Conservation (phyloP, 306 rosid genomes). For the Pterocarpus santalinus region DNA sequence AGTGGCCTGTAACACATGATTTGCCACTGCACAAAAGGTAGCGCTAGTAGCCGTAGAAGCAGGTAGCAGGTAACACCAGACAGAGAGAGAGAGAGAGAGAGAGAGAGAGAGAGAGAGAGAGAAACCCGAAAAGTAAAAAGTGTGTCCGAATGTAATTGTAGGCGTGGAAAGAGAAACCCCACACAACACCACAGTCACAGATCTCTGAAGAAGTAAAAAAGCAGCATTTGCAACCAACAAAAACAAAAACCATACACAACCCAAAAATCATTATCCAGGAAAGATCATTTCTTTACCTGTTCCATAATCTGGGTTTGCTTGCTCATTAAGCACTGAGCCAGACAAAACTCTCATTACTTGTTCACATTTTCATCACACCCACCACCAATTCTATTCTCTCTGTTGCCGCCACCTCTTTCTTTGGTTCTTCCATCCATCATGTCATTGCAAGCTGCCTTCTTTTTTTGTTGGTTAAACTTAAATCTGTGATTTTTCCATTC, state of each 20-base stretch:
- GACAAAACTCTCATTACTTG: background rate
- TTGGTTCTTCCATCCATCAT: constrained; percentile 14
- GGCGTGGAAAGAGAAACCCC: constrained; percentile 48
- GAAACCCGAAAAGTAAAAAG: constrained; percentile 51
- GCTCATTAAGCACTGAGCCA: constrained; percentile 42
- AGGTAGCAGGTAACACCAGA: background rate
- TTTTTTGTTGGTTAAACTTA: constrained; percentile 26
- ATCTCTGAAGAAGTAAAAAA: constrained; percentile 49
- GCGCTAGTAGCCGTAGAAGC: constrained; percentile 32
- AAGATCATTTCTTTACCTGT: constrained; percentile 31
- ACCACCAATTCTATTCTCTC: constrained; percentile 11
- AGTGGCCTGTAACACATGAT: constrained; percentile 67
- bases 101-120: background rate
- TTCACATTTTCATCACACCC: background rate
- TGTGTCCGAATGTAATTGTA: constrained; percentile 57
- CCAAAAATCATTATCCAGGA: constrained; percentile 37
- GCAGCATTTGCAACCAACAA: constrained; percentile 15
- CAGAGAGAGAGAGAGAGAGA: background rate
- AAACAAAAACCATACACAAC: background rate
- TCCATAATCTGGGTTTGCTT: constrained; percentile 41
- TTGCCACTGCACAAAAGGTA: constrained; percentile 66
- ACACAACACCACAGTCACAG: constrained; percentile 38
- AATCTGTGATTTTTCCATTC: constrained; percentile 46
- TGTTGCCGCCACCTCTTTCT: constrained; percentile 37
- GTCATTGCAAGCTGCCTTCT: constrained; percentile 18